phyloP scores from a whole-genome alignment of 2,329 filamentous ascomycete genomes.

The Trichophyton verrucosum region DNA sequence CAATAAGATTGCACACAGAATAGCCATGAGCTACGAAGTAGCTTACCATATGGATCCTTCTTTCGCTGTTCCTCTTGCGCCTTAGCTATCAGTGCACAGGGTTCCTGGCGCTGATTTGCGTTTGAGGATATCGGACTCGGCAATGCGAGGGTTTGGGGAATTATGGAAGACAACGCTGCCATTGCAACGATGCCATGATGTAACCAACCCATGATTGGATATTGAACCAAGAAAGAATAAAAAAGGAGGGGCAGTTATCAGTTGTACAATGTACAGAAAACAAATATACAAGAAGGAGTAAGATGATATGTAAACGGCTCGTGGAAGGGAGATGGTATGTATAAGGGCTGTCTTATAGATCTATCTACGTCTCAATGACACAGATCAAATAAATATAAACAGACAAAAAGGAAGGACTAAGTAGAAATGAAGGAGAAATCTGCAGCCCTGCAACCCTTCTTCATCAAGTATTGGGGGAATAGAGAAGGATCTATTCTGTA shows the following conservation, averaged over 20 bases:
- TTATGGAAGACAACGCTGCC: background rate
- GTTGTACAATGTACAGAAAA: background rate
- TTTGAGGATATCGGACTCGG: background rate
- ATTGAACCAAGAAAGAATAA: background rate
- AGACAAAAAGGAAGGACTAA: background rate
- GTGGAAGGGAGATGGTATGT: background rate
- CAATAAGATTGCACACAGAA: background rate
- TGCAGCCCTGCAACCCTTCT: background rate
- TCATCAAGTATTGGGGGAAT: background rate
- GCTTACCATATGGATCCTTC: background rate
- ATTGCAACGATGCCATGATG: background rate
- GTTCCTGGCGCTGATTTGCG: slow-evolving; percentile 3
- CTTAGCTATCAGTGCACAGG: slow-evolving; percentile 6
- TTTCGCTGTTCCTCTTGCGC: slow-evolving; percentile 4
- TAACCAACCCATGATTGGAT: background rate
- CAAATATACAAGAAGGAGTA: background rate
- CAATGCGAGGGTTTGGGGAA: background rate
- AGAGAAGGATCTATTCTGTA: background rate
- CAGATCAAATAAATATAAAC: background rate
- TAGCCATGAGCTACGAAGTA: background rate
- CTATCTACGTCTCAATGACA: background rate
- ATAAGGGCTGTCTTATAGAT: background rate
- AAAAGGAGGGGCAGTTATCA: background rate
- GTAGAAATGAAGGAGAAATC: background rate
- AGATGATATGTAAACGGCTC: background rate